These are phyloP conservation scores for Dothideomycetes sp. DNA, from an alignment of 2,329 filamentous ascomycete genomes.

Conservation along the genomic window DNA sequence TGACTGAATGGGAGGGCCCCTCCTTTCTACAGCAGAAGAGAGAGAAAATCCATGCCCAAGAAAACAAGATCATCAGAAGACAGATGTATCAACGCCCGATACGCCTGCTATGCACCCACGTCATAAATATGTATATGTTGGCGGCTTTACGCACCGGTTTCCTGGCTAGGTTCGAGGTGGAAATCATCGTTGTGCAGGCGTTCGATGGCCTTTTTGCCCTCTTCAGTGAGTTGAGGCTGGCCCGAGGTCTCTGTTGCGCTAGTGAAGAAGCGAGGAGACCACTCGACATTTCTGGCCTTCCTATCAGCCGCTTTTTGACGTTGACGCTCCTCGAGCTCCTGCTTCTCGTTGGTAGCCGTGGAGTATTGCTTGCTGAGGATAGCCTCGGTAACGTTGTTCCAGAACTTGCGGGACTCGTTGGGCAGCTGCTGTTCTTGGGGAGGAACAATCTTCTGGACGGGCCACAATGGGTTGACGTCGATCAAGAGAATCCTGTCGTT, in stretches of 20 bases:
- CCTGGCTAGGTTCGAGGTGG: conserved; percentile 37
- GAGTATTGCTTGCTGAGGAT: conserved; percentile 76
- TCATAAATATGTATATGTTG: too few relatives aligned
- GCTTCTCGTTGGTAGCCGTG: conserved; percentile 77
- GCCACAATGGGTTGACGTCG: conserved; percentile 74
- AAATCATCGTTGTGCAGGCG: conserved; percentile 47
- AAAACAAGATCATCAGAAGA: too few relatives aligned
- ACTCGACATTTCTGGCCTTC: conserved; percentile 59
- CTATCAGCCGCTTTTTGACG: conserved; percentile 74
- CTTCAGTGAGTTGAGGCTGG: conserved; percentile 52
- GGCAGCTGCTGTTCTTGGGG: conserved; percentile 69
- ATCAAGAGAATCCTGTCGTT: conserved; percentile 63
- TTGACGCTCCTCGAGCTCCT: conserved; percentile 85
- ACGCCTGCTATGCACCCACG: too few relatives aligned
- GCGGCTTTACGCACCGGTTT: conserved; percentile 31
- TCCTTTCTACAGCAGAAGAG: too few relatives aligned
- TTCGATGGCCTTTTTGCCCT: conserved; percentile 50
- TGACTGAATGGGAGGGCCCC: too few relatives aligned
- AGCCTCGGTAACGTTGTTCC: conserved; percentile 77
- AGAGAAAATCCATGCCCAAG: too few relatives aligned
- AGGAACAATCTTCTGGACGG: conserved; percentile 70
- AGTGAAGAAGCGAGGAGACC: conserved; percentile 82
- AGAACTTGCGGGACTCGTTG: conserved; percentile 84
- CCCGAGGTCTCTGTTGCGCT: conserved; percentile 50
- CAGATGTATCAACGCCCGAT: too few relatives aligned